A percentile compares a stretch with the other conserved stretches of the same genome.
These are phyloP conservation scores for Phoma herbarum DNA, from an alignment of 2,329 filamentous ascomycete species.

Conservation along the genomic window DNA sequence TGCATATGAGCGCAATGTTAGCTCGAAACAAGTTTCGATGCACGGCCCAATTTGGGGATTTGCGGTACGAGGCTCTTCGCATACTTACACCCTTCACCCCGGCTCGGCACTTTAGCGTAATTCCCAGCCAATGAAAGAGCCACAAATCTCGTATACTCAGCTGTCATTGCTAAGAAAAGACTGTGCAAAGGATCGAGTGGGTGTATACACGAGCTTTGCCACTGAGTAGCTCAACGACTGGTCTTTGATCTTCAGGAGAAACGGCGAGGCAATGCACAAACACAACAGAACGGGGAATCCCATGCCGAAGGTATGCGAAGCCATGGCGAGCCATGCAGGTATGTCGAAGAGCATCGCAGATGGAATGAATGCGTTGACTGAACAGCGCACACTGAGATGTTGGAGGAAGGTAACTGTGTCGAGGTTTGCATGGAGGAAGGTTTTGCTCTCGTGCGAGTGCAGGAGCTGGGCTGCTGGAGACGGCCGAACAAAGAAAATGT, in stretches of 20 bases:
- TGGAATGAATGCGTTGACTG: neutral
- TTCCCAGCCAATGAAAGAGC: neutral
- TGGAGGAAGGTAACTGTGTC: neutral
- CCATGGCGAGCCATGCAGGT: neutral
- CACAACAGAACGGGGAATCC: neutral
- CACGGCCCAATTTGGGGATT: slow-evolving; percentile 2
- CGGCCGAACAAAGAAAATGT: neutral
- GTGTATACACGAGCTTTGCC: neutral
- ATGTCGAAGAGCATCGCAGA: neutral
- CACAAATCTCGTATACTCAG: neutral
- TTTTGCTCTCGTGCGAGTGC: neutral
- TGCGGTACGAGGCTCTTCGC: slow-evolving; percentile 7
- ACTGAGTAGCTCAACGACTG: neutral
- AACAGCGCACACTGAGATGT: neutral
- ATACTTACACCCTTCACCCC: neutral
- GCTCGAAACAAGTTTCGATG: neutral
- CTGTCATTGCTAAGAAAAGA: neutral
- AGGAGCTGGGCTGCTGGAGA: neutral
- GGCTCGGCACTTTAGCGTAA: neutral
- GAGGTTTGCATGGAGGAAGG: neutral
- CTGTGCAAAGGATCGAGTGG: neutral
- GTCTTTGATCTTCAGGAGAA: neutral
- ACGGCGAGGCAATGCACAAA: neutral
- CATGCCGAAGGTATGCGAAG: neutral
- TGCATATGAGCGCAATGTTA: slow-evolving; percentile 2